Evolutionary conservation across 495 filamentous ascomycete genomes (phyloP).

Genomic region (Xylaria curta): DNA sequence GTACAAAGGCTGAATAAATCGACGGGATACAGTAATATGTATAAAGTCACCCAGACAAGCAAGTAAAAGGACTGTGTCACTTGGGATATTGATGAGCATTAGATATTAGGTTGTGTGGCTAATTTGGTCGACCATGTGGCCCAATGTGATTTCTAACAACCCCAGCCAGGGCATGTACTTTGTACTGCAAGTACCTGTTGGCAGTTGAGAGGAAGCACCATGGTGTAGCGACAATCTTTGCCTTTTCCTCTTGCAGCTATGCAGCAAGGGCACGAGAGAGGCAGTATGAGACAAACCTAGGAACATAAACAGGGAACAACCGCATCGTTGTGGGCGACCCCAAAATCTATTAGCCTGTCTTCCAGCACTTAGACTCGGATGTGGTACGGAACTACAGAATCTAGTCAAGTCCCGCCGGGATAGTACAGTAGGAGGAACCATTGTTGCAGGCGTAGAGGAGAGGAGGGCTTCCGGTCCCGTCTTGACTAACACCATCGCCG

Average conservation of each 20-base stretch:
- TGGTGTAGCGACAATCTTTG: slow-evolving; percentile 48
- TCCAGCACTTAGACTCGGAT: slow-evolving; percentile 23
- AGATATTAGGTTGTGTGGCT: slow-evolving; percentile 47
- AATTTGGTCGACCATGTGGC: slow-evolving; percentile 46
- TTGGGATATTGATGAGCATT: slow-evolving; percentile 30
- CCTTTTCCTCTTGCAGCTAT: slow-evolving; percentile 43
- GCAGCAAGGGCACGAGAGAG: slow-evolving; percentile 43
- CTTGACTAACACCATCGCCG: slow-evolving; percentile 15
- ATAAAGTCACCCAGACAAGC: slow-evolving; percentile 25
- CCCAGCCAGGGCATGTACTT: slow-evolving; percentile 41
- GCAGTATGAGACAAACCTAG: slow-evolving; percentile 43
- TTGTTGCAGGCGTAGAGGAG: slow-evolving; percentile 4
- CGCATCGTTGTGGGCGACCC: slow-evolving; percentile 24
- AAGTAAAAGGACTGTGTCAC: slow-evolving; percentile 39
- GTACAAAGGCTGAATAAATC: slow-evolving; percentile 19
- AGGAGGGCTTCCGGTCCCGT: slow-evolving; percentile 17
- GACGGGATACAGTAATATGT: slow-evolving; percentile 16
- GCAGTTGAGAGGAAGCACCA: slow-evolving; percentile 36
- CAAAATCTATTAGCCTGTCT: slow-evolving; percentile 18
- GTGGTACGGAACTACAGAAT: slow-evolving; percentile 17
- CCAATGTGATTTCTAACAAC: slow-evolving; percentile 44
- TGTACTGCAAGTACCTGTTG: slow-evolving; percentile 27
- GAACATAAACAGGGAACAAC: slow-evolving; percentile 32
- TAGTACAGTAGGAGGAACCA: slow-evolving; percentile 16
- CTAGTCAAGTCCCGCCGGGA: slow-evolving; percentile 23